Evolutionary conservation across 768 basidiomycete genomes (phyloP).

Genomic region (Kwoniella heveanensis): DNA sequence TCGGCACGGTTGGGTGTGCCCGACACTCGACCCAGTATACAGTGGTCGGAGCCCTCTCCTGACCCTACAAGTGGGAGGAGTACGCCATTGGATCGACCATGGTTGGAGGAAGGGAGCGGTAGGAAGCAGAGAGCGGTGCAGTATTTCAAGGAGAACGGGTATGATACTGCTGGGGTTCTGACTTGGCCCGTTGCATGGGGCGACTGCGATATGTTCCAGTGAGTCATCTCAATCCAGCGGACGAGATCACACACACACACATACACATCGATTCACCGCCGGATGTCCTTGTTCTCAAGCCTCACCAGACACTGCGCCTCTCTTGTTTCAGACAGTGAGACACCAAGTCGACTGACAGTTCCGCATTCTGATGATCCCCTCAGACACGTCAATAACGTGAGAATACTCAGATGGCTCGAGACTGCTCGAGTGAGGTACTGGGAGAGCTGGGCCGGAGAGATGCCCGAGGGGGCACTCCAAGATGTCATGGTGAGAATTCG

Average conservation of each 20-base stretch:
- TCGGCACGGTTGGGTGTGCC: conserved; percentile 14
- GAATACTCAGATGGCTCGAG: conserved; percentile 44
- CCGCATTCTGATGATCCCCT: too few species aligned
- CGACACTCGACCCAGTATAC: conserved; percentile 13
- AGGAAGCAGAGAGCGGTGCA: conserved; percentile 11
- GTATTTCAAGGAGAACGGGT: conserved; percentile 37
- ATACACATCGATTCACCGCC: too few species aligned
- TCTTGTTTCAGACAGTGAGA: too few species aligned
- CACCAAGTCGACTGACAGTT: too few species aligned
- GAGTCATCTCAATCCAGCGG: background rate
- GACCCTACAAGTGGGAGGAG: background rate
- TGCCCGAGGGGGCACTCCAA: conserved; percentile 26
- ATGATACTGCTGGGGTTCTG: conserved; percentile 30
- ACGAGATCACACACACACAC: too few species aligned
- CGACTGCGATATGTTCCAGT: conserved; percentile 49
- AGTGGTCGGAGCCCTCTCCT: conserved; percentile 11
- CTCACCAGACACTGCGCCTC: too few species aligned
- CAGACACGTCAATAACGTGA: conserved; percentile 51
- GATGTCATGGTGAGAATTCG: conserved; percentile 36
- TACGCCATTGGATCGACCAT: conserved; percentile 9
- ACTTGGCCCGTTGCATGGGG: conserved; percentile 52
- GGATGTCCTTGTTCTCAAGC: too few species aligned
- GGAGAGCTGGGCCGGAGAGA: conserved; percentile 30
- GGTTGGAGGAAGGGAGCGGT: conserved; percentile 8
- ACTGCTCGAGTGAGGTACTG: conserved; percentile 41